These are phyloP conservation scores for Ceratocystis colombiana DNA, from an alignment of 2,329 filamentous ascomycete species.

Conservation along the genomic window DNA sequence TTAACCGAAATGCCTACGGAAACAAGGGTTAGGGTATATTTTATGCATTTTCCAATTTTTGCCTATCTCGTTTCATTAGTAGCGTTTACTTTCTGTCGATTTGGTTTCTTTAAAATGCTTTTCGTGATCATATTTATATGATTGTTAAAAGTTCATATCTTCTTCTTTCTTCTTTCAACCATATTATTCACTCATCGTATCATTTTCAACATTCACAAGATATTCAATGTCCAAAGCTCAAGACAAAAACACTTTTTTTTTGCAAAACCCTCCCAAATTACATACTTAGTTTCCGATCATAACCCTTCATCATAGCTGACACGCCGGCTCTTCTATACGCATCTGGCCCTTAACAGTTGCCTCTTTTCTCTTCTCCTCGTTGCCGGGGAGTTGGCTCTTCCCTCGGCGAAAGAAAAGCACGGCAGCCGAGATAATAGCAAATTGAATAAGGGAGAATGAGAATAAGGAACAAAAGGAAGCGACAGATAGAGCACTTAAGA, in stretches of 20 bases:
- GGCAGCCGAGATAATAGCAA: not conserved
- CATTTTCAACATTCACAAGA: not conserved
- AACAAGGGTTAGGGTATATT: too few relatives aligned
- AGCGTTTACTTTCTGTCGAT: too few relatives aligned
- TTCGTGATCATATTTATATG: too few relatives aligned
- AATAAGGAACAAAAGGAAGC: constrained; percentile 2
- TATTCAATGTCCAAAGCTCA: not conserved
- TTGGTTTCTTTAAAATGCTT: too few relatives aligned
- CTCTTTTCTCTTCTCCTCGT: not conserved
- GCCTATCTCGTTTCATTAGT: too few relatives aligned
- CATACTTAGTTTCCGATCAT: constrained; percentile 9
- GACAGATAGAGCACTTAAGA: not conserved
- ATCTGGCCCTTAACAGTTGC: not conserved
- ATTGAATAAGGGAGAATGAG: not conserved
- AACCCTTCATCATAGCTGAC: constrained; percentile 2
- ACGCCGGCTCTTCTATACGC: not conserved
- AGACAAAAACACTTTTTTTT: constrained; percentile 19
- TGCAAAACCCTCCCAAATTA: constrained; percentile 19
- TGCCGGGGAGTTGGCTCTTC: constrained; percentile 10
- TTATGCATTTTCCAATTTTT: too few relatives aligned
- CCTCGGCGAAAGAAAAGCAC: constrained; percentile 6
- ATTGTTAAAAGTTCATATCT: too few relatives aligned
- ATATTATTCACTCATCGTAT: not conserved
- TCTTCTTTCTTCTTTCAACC: too few relatives aligned
- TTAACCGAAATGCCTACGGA: too few relatives aligned